Evolutionary conservation across 2,329 filamentous ascomycete genomes (phyloP).

Genomic region (Colletotrichum plurivorum): DNA sequence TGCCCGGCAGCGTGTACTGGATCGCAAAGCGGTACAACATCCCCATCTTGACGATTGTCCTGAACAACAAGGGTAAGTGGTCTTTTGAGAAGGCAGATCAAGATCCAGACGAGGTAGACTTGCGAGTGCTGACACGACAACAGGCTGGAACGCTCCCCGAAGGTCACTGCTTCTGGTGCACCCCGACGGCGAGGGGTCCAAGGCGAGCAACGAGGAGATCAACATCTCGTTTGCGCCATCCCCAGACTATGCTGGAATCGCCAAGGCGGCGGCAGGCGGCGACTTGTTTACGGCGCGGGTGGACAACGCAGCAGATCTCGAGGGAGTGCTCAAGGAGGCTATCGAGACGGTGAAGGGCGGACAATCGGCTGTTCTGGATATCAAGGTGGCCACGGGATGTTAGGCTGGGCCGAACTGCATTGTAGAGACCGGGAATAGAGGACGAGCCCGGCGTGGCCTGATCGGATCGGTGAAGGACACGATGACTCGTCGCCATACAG

Average conservation of each 20-base stretch:
- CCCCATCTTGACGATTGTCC: conserved; percentile 67
- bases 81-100: conserved; percentile 14
- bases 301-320: conserved; percentile 61
- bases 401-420: conserved; percentile 42
- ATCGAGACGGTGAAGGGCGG: conserved; percentile 66
- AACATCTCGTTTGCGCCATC: conserved; percentile 62
- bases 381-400: conserved; percentile 63
- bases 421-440: background rate
- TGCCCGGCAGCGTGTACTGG: conserved; percentile 70
- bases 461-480: background rate
- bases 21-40: conserved; percentile 68
- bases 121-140: conserved; percentile 8
- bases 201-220: conserved; percentile 60
- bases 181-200: conserved; percentile 56
- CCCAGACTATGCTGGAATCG: conserved; percentile 56
- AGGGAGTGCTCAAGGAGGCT: conserved; percentile 62
- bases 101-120: background rate
- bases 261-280: conserved; percentile 54
- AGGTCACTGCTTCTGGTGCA: conserved; percentile 60
- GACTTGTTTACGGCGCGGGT: conserved; percentile 65
- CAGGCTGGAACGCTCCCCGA: conserved; percentile 62
- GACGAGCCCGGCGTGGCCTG: background rate
- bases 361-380: conserved; percentile 67
- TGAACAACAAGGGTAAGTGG: conserved; percentile 68
- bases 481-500: conserved; percentile 16